These are phyloP conservation scores for Lodderomyces metapsilosis DNA, from an alignment of 1,139 yeast genomes.

Conservation along the genomic window DNA sequence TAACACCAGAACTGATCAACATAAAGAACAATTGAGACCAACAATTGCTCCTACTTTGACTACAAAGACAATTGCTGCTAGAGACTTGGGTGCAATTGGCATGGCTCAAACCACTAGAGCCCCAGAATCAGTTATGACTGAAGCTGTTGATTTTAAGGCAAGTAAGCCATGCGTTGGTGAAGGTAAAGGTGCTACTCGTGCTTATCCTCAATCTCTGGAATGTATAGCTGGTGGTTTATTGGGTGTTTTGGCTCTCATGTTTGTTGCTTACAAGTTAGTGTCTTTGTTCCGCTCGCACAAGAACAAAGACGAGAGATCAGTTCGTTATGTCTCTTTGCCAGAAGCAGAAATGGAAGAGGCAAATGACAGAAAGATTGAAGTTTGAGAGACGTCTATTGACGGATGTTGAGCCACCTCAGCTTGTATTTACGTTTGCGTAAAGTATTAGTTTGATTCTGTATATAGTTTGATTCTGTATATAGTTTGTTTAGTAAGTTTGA, in stretches of 20 bases:
- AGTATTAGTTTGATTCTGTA: too few species aligned
- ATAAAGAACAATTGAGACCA: background rate
- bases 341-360: background rate
- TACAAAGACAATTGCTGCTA: background rate
- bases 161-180: background rate
- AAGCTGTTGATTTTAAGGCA: too few species aligned
- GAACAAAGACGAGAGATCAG: background rate
- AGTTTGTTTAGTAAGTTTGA: background rate
- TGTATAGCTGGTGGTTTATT: background rate
- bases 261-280: background rate
- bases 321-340: background rate
- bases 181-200: background rate
- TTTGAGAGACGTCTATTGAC: too few species aligned
- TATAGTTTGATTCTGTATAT: too few species aligned
- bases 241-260: background rate
- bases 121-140: background rate
- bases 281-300: background rate
- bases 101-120: background rate
- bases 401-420: background rate
- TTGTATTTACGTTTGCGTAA: background rate
- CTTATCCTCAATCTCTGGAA: background rate
- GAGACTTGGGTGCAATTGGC: background rate
- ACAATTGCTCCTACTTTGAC: background rate
- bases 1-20: background rate
- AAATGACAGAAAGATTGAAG: too few species aligned